A percentile compares a stretch with the other conserved stretches of the same genome.
These are phyloP conservation scores for Solanum chiquidenum DNA, from an alignment of 257 asterid genomes.

Conservation along the genomic window DNA sequence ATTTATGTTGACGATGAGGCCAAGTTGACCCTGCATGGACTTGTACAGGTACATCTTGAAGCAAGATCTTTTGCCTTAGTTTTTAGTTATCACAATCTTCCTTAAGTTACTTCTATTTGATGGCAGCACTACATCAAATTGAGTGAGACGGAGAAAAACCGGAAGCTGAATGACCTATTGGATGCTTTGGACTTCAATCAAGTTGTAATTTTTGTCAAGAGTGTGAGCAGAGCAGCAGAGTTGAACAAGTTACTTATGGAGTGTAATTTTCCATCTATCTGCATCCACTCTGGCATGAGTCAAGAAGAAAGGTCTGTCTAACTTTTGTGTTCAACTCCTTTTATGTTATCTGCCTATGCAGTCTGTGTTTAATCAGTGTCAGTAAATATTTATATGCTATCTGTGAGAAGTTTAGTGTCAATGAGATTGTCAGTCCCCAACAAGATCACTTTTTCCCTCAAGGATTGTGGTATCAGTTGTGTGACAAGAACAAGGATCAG, in stretches of 20 bases:
- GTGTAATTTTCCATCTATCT: constrained; percentile 84
- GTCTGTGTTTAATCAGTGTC: background rate
- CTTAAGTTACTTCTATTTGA: background rate
- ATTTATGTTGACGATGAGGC: constrained; percentile 97
- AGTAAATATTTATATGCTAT: background rate
- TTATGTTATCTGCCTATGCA: background rate
- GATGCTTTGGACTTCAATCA: constrained; percentile 94
- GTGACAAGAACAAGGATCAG: background rate
- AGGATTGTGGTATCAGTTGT: background rate
- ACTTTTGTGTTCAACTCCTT: background rate
- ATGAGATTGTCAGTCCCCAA: background rate
- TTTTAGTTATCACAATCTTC: background rate
- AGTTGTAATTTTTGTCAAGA: constrained; percentile 86
- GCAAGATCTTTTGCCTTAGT: constrained; percentile 31
- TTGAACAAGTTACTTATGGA: constrained; percentile 84
- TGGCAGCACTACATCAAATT: constrained; percentile 93
- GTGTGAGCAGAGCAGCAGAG: constrained; percentile 86
- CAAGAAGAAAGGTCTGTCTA: constrained; percentile 74
- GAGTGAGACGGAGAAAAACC: constrained; percentile 80
- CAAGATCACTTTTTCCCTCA: background rate
- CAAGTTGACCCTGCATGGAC: constrained; percentile 94
- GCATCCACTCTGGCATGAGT: constrained; percentile 95
- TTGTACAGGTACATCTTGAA: constrained; percentile 53
- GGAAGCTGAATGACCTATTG: constrained; percentile 81
- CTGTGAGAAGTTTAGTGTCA: background rate